Base-by-base conservation (phyloP, 768 basidiomycete genomes). In the Ramaria rubella region DNA sequence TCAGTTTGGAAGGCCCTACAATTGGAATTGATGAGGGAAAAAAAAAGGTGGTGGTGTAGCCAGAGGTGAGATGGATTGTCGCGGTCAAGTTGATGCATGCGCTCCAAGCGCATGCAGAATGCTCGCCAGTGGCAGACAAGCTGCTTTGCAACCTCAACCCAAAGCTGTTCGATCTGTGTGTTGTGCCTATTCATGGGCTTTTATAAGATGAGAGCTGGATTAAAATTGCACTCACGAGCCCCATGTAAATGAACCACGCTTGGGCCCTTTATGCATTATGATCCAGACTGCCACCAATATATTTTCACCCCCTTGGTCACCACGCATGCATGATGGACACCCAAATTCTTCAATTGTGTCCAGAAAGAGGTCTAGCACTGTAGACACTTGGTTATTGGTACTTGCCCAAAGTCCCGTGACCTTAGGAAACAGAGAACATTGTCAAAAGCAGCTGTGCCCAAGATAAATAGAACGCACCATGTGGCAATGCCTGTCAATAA, bases 291-390 rank as follows among this genome's bases (percentile, higher is more conserved):
- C 70, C 21, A 75, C 69, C 11, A 61, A 51, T 2, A 73, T 27
- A 58, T 76, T 75, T 58, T 75, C 72, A 7, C 60, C 60, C 3
- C 76, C 74, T 66, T 73, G 70, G 56, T 77, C 73, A 3, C 72
- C 75, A 5, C 70, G 55, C 3, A 71, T 26, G 1, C 68, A 57
- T 4, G 62, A 65, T 0, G 73, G 75, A 1, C 68, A 34, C 1
- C 73, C 70, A 63, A 69, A 65, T 3, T 53, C 30, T 1, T 12
- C 17, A 14, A 62, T 52, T 0, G 62, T 66, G 44, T 58, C 40
- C 1, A 65, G 50, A 52, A 75, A 75, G 0, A 74, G 56, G 0
- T 64, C 23, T 0, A 72, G 57, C 3, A 77, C 76, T 5, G 75
- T 77, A 0, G 62, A 42, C 0, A 65, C 71, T 3, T 61, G 50